Base-by-base conservation (phyloP, 2,329 filamentous ascomycete species). In the Remersonia thermophila region DNA sequence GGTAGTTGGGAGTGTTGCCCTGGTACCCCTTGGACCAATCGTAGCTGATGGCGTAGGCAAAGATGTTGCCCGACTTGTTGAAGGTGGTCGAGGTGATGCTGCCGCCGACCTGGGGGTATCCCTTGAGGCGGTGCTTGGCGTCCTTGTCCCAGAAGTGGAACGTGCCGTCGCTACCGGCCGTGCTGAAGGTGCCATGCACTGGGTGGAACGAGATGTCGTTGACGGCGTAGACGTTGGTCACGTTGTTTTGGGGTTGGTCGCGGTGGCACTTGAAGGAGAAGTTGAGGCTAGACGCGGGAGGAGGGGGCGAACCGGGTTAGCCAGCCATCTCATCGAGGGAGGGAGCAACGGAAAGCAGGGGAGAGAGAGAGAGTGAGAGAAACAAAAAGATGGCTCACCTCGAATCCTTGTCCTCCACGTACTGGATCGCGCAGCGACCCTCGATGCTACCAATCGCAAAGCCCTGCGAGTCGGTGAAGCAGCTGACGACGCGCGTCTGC, bases 251-350 rank as follows among this genome's bases (percentile, higher is more conserved):
- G 1, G 82, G 75, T 4, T 76, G 73, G 51, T 94, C 84, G 40
- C 91, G 86, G 60, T 98, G 91, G 62, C 91, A 98, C 63, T 96
- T 96, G 77, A 98, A 98, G 29, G 85, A 94, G 68, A 98, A 98
- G 66, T 98, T 96, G 53, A 80, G 82, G 51, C 78, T 80, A 46
- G 38, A 13, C 18, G 42, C 6, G 27, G 13, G 13, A 28, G 12
- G 27, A 28, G n/a, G n/a, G n/a, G n/a, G n/a, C n/a, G n/a, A n/a
- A n/a, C n/a, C n/a, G n/a, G n/a, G n/a, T n/a, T n/a, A n/a, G n/a
- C n/a, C n/a, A n/a, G n/a, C n/a, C n/a, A n/a, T n/a, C n/a, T n/a
- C n/a, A n/a, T n/a, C n/a, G n/a, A n/a, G n/a, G n/a, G n/a, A n/a
- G n/a, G n/a, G n/a, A n/a, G n/a, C n/a, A 26, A 7, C 23, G 7